Evolutionary conservation across 176 grass and related monocot genomes (phyloP).

Genomic region (Oryza meridionalis): DNA sequence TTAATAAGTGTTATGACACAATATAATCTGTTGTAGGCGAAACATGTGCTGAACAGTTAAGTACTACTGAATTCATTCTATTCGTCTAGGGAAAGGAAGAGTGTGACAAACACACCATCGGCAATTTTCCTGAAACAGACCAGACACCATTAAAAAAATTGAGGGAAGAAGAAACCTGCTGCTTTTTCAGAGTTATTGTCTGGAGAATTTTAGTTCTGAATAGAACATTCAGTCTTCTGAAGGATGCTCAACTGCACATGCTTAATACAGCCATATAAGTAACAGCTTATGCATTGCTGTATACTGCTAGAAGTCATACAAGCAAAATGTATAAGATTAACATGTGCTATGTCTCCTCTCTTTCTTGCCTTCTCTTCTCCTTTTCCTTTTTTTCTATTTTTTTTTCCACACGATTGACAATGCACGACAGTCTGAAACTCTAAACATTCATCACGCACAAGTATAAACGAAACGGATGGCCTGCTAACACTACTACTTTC

Average conservation of each 20-base stretch:
- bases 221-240: conserved; percentile 40
- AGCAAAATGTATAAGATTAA: background rate
- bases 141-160: background rate
- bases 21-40: too few relatives aligned
- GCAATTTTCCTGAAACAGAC: background rate
- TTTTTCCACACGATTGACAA: background rate
- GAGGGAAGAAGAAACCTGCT: background rate
- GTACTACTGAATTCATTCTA: background rate
- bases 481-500: too few relatives aligned
- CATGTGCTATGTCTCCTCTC: background rate
- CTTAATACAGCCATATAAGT: background rate
- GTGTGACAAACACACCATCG: conserved; percentile 9
- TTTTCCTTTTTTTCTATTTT: too few relatives aligned
- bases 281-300: background rate
- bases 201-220: conserved; percentile 25
- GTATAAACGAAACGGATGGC: too few relatives aligned
- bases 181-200: conserved; percentile 28
- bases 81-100: background rate
- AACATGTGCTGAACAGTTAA: background rate
- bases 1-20: too few relatives aligned
- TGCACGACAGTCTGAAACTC: conserved; percentile 19
- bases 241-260: conserved; percentile 37
- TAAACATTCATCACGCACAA: background rate
- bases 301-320: background rate
- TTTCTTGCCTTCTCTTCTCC: background rate